Percentiles rank a stretch among this genome's conserved stretches.
Conservation (phyloP, 306 rosid species). For the Erythrophleum fordii region DNA sequence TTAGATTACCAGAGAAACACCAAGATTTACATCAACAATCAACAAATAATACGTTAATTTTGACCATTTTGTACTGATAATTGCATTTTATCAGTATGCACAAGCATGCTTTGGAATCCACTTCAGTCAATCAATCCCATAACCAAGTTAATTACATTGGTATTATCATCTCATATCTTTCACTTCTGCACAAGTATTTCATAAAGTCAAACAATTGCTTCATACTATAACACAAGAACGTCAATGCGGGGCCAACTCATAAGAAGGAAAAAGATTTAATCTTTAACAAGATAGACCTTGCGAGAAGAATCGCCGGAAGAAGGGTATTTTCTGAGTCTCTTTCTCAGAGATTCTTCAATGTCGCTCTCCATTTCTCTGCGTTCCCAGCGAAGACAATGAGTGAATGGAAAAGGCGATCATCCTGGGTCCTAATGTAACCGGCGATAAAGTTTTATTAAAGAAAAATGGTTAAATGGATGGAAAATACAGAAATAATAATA, state of each 20-base stretch:
- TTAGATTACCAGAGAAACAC: background rate
- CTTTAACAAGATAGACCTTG: conserved; percentile 33
- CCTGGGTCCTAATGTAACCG: background rate
- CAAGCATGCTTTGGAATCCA: background rate
- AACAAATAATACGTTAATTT: conserved; percentile 5
- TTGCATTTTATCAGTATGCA: background rate
- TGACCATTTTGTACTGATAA: background rate
- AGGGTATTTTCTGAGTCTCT: conserved; percentile 37
- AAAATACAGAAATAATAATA: background rate
- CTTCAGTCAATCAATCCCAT: background rate
- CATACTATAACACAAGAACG: background rate
- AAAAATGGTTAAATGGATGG: background rate
- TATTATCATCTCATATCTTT: background rate
- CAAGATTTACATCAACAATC: background rate
- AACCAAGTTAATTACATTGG: background rate
- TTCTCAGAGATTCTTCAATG: conserved; percentile 40
- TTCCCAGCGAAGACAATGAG: background rate
- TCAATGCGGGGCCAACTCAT: background rate
- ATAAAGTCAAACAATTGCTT: background rate
- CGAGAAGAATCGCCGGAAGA: conserved; percentile 44
- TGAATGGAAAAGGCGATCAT: background rate
- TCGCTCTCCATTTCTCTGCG: conserved; percentile 45
- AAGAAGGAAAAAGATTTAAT: background rate
- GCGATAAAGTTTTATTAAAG: background rate
- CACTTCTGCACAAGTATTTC: background rate